These are phyloP conservation scores for Millerago galiae DNA, from an alignment of 805 yeast genomes.

Conservation along the genomic window DNA sequence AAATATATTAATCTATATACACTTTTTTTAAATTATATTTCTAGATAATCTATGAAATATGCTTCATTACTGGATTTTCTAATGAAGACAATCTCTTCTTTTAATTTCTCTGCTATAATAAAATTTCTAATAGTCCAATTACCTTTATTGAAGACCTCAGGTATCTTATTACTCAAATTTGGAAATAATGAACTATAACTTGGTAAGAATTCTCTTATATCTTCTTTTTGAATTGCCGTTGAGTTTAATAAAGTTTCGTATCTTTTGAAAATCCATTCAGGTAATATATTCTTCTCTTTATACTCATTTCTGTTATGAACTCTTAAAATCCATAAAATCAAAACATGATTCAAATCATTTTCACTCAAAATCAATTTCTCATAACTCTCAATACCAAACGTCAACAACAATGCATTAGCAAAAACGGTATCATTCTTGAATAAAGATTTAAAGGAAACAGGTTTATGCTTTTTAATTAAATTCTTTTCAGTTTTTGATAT, in stretches of 20 bases:
- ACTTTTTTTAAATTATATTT: neutral
- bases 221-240: constrained; percentile 40
- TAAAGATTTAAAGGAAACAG: constrained; percentile 49
- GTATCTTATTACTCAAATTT: constrained; percentile 39
- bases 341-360: constrained; percentile 47
- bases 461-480: constrained; percentile 37
- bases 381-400: constrained; percentile 51
- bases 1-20: neutral
- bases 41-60: constrained; percentile 1
- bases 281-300: constrained; percentile 26
- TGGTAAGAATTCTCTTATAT: constrained; percentile 46
- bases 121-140: constrained; percentile 36
- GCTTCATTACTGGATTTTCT: constrained; percentile 28
- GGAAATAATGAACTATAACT: constrained; percentile 51
- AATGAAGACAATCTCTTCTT: constrained; percentile 4
- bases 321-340: constrained; percentile 60
- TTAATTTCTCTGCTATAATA: constrained; percentile 35
- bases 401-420: constrained; percentile 45
- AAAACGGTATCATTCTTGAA: constrained; percentile 48
- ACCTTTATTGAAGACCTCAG: constrained; percentile 50
- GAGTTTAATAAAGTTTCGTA: constrained; percentile 32
- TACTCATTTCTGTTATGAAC: constrained; percentile 40
- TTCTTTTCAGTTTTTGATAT: constrained; percentile 41
- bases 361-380: constrained; percentile 42
- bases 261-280: constrained; percentile 42